Base-by-base conservation (phyloP, 345 rosid species). In the Eucalyptus paniculata region DNA sequence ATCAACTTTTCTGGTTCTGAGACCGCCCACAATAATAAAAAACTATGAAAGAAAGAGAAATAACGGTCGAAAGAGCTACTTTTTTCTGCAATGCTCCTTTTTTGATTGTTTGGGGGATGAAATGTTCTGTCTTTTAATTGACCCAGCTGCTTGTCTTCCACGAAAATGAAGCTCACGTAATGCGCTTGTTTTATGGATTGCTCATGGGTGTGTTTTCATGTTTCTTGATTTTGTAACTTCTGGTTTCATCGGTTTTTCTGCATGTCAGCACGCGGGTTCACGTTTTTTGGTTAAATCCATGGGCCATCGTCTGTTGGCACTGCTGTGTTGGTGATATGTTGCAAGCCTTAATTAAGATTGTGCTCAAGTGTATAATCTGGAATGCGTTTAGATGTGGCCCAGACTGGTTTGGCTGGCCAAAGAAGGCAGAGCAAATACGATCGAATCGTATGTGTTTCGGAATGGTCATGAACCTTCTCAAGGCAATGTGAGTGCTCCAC, bases 361-460 rank as follows among this genome's bases (percentile, higher is more conserved):
- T 69, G 24, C 51, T 50, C 18, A 65, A 32, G 50, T 88, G 50
- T n/a, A 17, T 77, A n/a, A 17, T 56, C 53, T 50, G 51, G 30
- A 26, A 69, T 89, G 67, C 88, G 90, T 62, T 87, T 88, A 97
- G 98, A 97, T 96, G 98, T 97, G 99, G 99, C 98, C 98, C 53
- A 95, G 94, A 44, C 94, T 97, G 88, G 94, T 97, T 89, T 93
- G 92, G 91, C 95, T 95, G 12, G 99, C 99, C 16, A 97, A 96
- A 92, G 96, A 96, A 91, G 99, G 99, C 91, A 98, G 99, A 51
- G 91, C 92, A 80, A 80, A 97, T 89, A 95, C 89, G 9, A 94
- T 97, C 12, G 98, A 97, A 50, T 95, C 99, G 12, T 97, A 97
- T 88, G 99, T 97, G 42, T 97, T 97, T 89, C 97, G 99, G 99